A percentile compares a stretch with the other conserved stretches of the same genome.
These are phyloP conservation scores for Syzygium jambos DNA, from an alignment of 345 rosid genomes.

Conservation along the genomic window DNA sequence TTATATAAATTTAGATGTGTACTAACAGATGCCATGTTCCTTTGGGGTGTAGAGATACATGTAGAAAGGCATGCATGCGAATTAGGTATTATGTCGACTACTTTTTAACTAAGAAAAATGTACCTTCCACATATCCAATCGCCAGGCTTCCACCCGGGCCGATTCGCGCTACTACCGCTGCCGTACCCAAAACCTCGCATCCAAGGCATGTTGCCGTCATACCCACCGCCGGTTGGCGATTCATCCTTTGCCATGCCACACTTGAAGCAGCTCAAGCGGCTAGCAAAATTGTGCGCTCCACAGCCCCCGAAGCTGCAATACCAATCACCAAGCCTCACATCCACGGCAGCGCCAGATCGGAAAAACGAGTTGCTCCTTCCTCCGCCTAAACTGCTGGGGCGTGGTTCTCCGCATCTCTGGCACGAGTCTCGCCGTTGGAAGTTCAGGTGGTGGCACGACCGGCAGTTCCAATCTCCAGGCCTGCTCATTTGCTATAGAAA, in stretches of 20 bases:
- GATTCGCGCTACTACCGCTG: conserved; percentile 16
- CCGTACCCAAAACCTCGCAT: conserved; percentile 29
- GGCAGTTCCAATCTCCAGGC: conserved; percentile 91
- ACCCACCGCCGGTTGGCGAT: conserved; percentile 12
- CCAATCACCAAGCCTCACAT: conserved; percentile 96
- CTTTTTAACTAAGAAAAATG: not conserved
- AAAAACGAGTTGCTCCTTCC: conserved; percentile 21
- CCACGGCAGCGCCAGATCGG: conserved; percentile 64
- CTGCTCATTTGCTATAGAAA: conserved; percentile 33
- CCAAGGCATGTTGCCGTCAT: conserved; percentile 31
- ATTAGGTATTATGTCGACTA: not conserved
- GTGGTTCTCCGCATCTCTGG: conserved; percentile 52
- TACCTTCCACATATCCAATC: conserved; percentile 94
- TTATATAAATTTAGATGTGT: not conserved
- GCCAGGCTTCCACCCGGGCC: conserved; percentile 86
- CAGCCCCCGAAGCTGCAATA: conserved; percentile 79
- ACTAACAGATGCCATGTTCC: not conserved
- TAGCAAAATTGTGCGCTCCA: conserved; percentile 89
- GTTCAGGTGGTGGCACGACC: conserved; percentile 74
- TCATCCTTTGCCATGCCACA: conserved; percentile 80
- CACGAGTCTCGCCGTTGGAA: conserved; percentile 83
- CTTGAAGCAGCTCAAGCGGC: conserved; percentile 88
- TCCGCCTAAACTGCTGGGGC: conserved; percentile 27
- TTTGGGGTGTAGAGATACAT: not conserved
- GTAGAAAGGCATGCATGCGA: not conserved